Evolutionary conservation across 2,329 filamentous ascomycete species (phyloP), one percentile per base, ranked within the genome.

Genomic region (Botrytis porri): DNA sequence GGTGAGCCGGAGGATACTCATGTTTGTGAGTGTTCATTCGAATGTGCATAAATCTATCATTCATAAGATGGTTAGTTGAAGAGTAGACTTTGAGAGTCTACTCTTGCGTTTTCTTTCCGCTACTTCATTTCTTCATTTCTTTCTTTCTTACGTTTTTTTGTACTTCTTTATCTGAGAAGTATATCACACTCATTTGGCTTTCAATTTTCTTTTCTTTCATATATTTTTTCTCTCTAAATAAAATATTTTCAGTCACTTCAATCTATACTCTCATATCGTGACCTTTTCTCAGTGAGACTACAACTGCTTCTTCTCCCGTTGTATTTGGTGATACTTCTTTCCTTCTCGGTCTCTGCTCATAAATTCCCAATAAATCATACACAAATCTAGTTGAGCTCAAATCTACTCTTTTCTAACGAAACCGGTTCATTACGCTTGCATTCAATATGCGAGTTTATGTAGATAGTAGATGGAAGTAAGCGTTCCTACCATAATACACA

Each of bases 1-100:
- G 69, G 69, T 0, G 41, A 63, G 43, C 61, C 69, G 18, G 54
- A 62, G 59, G 59, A 35, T 29, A 71, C 54, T 12, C 69, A 71
- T 51, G 59, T 71, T 51, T 65, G 59, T 14, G 41, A 62, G n/a
- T 71, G 45, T 22, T 41, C 16, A 16, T 65, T 64, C 18, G 59
- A 65, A 39, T 64, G 69, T 35, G 32, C 48, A 10, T 67, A 32
- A 29, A 22, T 32, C 20, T 16, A 57, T 41, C 18, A 4, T 7
- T 41, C 41, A 39, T 29, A 9, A 16, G 16, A 16, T 67, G 7
- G 18, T 22, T 18, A 18, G 37, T 18, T 57, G 51, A 29, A 29
- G 37, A 41, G 29, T 32, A 14, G 35, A 1, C 3, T 9, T n/a
- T n/a, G n/a, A n/a, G n/a, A n/a, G n/a, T 6, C 22, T 48, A 10